Evolutionary conservation across 1,284 basidiomycete genomes (phyloP), one percentile per base, ranked within the genome.

Genomic region (Xerocomus minutiporus): DNA sequence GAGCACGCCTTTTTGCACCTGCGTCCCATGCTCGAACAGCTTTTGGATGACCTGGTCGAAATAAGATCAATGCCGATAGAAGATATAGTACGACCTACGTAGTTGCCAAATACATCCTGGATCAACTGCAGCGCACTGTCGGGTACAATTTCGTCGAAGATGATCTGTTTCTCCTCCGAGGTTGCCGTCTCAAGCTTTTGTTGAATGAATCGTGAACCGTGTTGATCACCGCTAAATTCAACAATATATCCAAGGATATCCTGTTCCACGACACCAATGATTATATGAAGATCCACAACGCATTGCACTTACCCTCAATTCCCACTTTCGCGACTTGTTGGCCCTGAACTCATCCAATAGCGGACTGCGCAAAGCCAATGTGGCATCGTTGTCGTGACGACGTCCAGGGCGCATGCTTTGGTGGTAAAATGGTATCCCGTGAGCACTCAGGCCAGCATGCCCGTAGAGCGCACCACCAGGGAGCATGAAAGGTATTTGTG

Each of bases 81-180:
- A 35, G 2, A 41, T 15, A 20, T 25, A 3, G 4, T 25, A 53
- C 29, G 17, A 71, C 83, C 60, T 63, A 91, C 85, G 74, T 97
- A 99, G 76, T 99, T 99, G 54, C 96, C 96, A 68, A 97, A 99
- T 40, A 98, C 93, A 65, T 98, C 94, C 59, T 88, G 88, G 66
- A 96, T 91, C 51, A 99, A 78, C 57, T 86, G 81, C 46, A 92
- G 72, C 3, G 87, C 80, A 63, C 86, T 84, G 42, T 78, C 69
- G 11, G 93, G 91, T 41, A 92, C 78, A 58, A 98, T 89, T 73
- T 99, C 97, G 51, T 91, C 85, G 60, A 96, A 98, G n/a, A 97
- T 78, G 34, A 74, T 71, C 59, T 91, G 83, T 65, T 85, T 88
- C 60, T 93, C 91, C 58, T 93, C 90, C 40, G 79, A 79, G 3